Evolutionary conservation across 208 protist species (phyloP).

Genomic region (Wallacemonas sp.): DNA sequence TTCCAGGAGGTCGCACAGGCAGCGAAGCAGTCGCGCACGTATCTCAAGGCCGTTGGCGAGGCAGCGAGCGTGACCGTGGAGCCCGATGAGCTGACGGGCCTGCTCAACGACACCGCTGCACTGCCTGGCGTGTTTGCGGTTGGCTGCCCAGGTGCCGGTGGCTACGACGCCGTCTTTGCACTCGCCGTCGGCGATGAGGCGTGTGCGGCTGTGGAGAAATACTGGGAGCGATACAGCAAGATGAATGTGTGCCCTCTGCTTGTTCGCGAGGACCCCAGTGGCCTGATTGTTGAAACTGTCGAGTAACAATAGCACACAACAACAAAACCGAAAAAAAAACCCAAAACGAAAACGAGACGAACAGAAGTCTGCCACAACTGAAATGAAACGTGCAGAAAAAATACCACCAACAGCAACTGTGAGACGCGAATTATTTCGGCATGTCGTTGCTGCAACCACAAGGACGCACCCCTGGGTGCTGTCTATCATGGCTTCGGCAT

Average conservation of each 20-base stretch:
- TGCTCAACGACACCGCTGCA: slow-evolving; percentile 83
- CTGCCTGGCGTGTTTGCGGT: slow-evolving; percentile 91
- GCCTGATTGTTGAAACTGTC: slow-evolving; percentile 42
- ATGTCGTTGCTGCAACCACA: no score
- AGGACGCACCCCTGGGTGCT: no score
- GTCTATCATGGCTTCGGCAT: no score
- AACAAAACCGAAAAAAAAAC: slow-evolving; percentile 12
- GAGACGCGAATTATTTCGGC: no score
- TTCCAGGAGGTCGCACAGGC: slow-evolving; percentile 47
- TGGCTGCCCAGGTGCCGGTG: slow-evolving; percentile 93
- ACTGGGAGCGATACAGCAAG: slow-evolving; percentile 66
- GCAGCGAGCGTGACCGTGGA: slow-evolving; percentile 85
- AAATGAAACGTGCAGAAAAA: neutral
- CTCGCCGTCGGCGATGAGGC: slow-evolving; percentile 70
- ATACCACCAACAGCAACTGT: no score
- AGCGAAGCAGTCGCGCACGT: slow-evolving; percentile 43
- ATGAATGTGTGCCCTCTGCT: slow-evolving; percentile 80
- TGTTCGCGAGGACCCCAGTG: slow-evolving; percentile 75
- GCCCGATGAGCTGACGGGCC: slow-evolving; percentile 70
- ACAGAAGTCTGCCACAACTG: slow-evolving; percentile 6
- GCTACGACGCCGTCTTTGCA: slow-evolving; percentile 94
- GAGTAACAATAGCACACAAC: slow-evolving; percentile 3
- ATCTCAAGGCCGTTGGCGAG: slow-evolving; percentile 82
- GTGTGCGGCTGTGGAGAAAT: slow-evolving; percentile 56
- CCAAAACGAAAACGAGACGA: slow-evolving; percentile 8